Percentiles rank a stretch among this genome's conserved stretches.
phyloP scores from a whole-genome alignment of 768 basidiomycete genomes.

The Leccinum disarticulatum region DNA sequence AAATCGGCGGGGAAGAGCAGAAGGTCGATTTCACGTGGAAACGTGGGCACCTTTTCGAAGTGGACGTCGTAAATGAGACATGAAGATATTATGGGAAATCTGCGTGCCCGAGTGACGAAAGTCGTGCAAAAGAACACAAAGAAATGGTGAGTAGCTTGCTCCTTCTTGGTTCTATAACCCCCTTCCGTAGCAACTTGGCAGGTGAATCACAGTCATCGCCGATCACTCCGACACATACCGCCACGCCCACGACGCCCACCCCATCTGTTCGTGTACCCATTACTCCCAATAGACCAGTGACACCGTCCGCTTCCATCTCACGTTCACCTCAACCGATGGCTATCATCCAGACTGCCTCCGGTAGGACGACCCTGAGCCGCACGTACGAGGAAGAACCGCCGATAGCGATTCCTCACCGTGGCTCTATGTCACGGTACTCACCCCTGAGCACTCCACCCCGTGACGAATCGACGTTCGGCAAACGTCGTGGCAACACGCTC shows the following conservation, averaged over 20 bases:
- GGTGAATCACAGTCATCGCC: constrained; percentile 59
- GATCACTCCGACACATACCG: constrained; percentile 43
- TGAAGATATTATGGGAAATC: too few relatives aligned
- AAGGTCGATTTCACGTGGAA: too few relatives aligned
- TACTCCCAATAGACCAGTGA: constrained; percentile 27
- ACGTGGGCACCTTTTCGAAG: too few relatives aligned
- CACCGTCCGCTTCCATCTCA: constrained; percentile 31
- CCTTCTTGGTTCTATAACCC: constrained; percentile 81
- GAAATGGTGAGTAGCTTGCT: constrained; percentile 40
- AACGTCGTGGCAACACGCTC: constrained; percentile 52
- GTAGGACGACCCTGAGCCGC: constrained; percentile 49
- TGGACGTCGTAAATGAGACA: too few relatives aligned
- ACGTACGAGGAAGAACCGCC: constrained; percentile 58
- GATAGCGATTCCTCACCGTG: constrained; percentile 40
- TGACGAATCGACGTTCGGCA: constrained; percentile 54
- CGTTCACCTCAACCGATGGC: constrained; percentile 44
- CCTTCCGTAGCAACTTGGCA: constrained; percentile 54
- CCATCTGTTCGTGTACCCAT: constrained; percentile 33
- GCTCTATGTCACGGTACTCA: constrained; percentile 54
- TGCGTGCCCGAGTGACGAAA: too few relatives aligned
- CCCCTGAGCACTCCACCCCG: constrained; percentile 70
- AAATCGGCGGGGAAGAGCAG: too few relatives aligned
- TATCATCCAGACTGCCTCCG: constrained; percentile 37
- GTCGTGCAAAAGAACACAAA: too few relatives aligned
- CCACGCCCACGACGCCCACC: constrained; percentile 22